A percentile compares a stretch with the other conserved stretches of the same genome.
phyloP scores from a whole-genome alignment of 2,329 filamentous ascomycete species.

The Beauveria caledonica region DNA sequence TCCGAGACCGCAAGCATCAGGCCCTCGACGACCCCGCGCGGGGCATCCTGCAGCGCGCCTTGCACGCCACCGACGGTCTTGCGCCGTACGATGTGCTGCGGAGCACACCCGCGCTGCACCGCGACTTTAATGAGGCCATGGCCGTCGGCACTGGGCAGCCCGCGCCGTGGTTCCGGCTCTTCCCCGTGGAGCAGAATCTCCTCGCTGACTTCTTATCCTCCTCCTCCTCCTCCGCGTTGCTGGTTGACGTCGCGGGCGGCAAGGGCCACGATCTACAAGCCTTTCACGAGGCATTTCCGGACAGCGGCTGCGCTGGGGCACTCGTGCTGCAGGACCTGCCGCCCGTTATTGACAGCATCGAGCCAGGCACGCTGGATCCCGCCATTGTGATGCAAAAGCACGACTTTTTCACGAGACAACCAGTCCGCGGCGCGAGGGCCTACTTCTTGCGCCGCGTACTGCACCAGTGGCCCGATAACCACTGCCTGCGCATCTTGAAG shows the following conservation, averaged over 20 bases:
- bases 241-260: constrained; percentile 24
- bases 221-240: constrained; percentile 11
- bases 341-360: constrained; percentile 16
- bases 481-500: constrained; percentile 15
- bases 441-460: constrained; percentile 20
- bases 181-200: constrained; percentile 20
- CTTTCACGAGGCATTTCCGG: constrained; percentile 18
- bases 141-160: not conserved
- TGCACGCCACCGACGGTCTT: not conserved
- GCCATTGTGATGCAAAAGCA: constrained; percentile 23
- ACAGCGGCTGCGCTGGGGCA: constrained; percentile 7
- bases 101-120: not conserved
- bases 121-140: not conserved
- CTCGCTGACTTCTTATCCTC: constrained; percentile 16
- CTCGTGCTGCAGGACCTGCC: constrained; percentile 23
- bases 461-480: constrained; percentile 19
- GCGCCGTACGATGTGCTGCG: not conserved
- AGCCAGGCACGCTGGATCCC: constrained; percentile 13
- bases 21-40: not conserved
- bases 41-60: not conserved
- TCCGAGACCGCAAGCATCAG: not conserved
- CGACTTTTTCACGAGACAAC: constrained; percentile 27
- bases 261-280: constrained; percentile 22
- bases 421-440: constrained; percentile 21
- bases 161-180: constrained; percentile 6